Conservation (phyloP, 1,284 basidiomycete species). For the Cutaneotrichosporon mucoides region DNA sequence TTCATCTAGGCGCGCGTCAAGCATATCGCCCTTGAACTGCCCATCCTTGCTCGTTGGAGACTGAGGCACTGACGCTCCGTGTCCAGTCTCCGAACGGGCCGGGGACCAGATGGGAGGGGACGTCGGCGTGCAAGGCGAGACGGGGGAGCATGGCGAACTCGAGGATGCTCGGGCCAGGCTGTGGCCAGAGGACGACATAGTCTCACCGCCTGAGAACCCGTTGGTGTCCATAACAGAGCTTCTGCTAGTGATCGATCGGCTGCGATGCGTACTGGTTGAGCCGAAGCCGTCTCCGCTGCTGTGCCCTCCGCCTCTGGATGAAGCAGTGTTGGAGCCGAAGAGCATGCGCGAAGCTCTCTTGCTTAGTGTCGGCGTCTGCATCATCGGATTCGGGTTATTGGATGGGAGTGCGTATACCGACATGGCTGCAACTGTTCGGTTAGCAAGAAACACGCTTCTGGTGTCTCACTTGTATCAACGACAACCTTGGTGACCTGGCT, state of each 20-base stretch:
- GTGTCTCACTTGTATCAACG: slow-evolving; percentile 64
- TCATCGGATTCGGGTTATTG: background rate
- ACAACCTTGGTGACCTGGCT: slow-evolving; percentile 66
- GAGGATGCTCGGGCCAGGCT: background rate
- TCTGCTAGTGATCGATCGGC: slow-evolving; percentile 27
- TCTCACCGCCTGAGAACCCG: slow-evolving; percentile 13
- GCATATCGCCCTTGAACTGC: slow-evolving; percentile 51
- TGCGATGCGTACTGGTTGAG: slow-evolving; percentile 28
- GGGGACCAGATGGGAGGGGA: background rate
- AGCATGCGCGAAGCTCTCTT: slow-evolving; percentile 21
- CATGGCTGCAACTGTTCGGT: background rate
- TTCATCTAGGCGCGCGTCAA: slow-evolving; percentile 67
- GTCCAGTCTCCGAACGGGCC: background rate
- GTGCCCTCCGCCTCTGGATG: slow-evolving; percentile 21
- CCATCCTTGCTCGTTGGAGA: background rate
- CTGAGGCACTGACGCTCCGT: background rate
- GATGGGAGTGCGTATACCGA: background rate
- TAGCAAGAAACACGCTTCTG: no score
- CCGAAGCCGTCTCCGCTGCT: slow-evolving; percentile 25
- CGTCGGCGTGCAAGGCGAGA: background rate
- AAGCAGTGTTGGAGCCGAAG: slow-evolving; percentile 39
- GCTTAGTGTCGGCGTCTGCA: slow-evolving; percentile 4
- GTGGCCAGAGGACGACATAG: slow-evolving; percentile 17
- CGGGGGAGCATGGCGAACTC: slow-evolving; percentile 3
- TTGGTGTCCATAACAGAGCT: slow-evolving; percentile 30